Evolutionary conservation across 1,284 basidiomycete species (phyloP).

Genomic region (Hemileia vastatrix): DNA sequence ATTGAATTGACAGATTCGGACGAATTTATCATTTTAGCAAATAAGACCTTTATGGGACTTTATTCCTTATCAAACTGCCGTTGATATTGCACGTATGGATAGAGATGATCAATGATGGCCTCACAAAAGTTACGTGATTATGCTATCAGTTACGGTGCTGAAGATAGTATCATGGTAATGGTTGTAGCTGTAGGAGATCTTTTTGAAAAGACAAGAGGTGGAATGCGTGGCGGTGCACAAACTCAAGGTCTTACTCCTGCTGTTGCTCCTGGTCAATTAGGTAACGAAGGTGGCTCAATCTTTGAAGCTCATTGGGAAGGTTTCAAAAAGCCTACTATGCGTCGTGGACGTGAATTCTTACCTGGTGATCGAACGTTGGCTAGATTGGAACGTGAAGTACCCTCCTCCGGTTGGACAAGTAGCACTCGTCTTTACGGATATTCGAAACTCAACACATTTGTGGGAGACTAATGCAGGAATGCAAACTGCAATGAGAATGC

Average conservation of each 20-base stretch:
- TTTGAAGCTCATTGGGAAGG: no score
- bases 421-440: conserved; percentile 96
- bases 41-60: conserved; percentile 87
- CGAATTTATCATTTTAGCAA: conserved; percentile 93
- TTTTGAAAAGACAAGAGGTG: no score
- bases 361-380: conserved; percentile 47
- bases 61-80: conserved; percentile 87
- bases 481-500: conserved; percentile 83
- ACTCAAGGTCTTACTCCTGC: no score
- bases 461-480: conserved; percentile 97
- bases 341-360: no score
- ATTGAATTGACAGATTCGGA: conserved; percentile 71
- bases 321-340: no score
- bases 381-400: conserved; percentile 66
- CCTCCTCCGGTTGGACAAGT: conserved; percentile 77
- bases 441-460: conserved; percentile 87
- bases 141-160: conserved; percentile 90
- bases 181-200: conserved; percentile 74
- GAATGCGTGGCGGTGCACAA: no score
- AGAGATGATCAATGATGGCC: conserved; percentile 84
- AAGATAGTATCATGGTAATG: conserved; percentile 95
- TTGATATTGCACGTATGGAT: conserved; percentile 85
- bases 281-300: conserved; percentile 25
- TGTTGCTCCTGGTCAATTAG: conserved; percentile 25
- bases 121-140: conserved; percentile 93